Evolutionary conservation across 2,329 filamentous ascomycete species (phyloP), one percentile per base, ranked within the genome.

Genomic region (Monilinia laxa): DNA sequence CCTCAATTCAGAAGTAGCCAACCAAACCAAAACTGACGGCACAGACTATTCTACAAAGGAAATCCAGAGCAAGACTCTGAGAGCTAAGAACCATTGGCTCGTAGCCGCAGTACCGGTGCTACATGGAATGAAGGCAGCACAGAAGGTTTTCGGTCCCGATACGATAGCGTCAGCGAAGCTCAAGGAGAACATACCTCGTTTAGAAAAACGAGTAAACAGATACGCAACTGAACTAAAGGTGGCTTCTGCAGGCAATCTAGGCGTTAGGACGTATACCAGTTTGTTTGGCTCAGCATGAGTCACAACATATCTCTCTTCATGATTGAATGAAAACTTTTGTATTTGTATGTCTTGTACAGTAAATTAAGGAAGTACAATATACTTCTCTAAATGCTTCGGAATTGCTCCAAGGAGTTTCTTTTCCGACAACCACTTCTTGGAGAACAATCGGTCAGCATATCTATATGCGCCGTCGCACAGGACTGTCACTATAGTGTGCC

Each of bases 391-490:
- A 76, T 91, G 88, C 81, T 91, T 85, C 9, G 95, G 95, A 77
- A 99, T 89, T 54, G 93, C 89, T 38, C 81, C 85, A 56, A 95
- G 78, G 71, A 99, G 81, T 67, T 90, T 90, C 87, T 98, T 99
- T 75, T 88, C 87, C 77, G 88, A 84, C 72, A 99, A 80, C 95
- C 95, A 99, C 78, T 90, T 93, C 78, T 87, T 87, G 56, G 92
- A 96, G 81, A 99, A 99, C 69, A 99, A 78, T 47, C 95, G 84
- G 71, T 99, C 95, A 6, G 95, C 95, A 78, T 99, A 99, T 75
- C 95, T 83, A 77, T 99, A 98, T n/a, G 95, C 95, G 68, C 95
- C 95, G 77, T 99, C 95, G 76, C 92, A 97, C 55, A 99, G 84
- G 67, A 98, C 86, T 1, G 95, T 99, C 57, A 98, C 95, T 31